Base-by-base conservation (phyloP, 1,139 yeast species). In the Kodamaea plutei region DNA sequence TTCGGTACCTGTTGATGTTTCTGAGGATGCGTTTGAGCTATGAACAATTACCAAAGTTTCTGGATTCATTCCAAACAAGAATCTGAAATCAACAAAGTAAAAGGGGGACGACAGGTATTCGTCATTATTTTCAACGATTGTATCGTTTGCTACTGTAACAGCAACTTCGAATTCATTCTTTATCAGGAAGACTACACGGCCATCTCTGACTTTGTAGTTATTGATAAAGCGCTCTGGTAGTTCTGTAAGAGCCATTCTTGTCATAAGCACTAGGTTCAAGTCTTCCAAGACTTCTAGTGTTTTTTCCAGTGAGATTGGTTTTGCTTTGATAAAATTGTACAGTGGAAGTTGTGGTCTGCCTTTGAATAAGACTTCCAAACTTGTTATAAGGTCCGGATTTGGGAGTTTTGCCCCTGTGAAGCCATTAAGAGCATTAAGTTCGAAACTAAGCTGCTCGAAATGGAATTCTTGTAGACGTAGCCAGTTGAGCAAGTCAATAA, bases 401-500 rank as follows among this genome's bases (percentile, higher is more conserved):
- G 96, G 94, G 37, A 89, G 60, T 48, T 87, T 85, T 1, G 97
- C 97, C 12, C 89, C 85, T 5, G 88, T 66, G 21, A 81, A 76
- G 23, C 79, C 74, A 42, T 83, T 81, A 19, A 76, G 57, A 31
- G 75, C 76, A 28, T 70, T 70, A 41, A 70, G 29, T 66, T 84
- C 79, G 27, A 58, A 52, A 20, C 56, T 52, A 36, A 69, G 47
- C 34, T 82, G 77, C 37, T 84, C 87, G 29, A 81, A 73, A 52
- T 77, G 76, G 40, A 81, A 79, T 44, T 88, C 94, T 37, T 85
- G 88, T 39, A 53, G 48, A 15, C 94, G 68, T 28, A 89, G 68
- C 93, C 95, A 89, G 38, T 84, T 83, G 39, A 91, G 75, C 15
- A 89, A 67, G 56, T 91, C 97, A 36, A 91, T 88, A 43, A 88